phyloP scores from a whole-genome alignment of 2,329 filamentous ascomycete genomes.

The Metarhizium rileyi region DNA sequence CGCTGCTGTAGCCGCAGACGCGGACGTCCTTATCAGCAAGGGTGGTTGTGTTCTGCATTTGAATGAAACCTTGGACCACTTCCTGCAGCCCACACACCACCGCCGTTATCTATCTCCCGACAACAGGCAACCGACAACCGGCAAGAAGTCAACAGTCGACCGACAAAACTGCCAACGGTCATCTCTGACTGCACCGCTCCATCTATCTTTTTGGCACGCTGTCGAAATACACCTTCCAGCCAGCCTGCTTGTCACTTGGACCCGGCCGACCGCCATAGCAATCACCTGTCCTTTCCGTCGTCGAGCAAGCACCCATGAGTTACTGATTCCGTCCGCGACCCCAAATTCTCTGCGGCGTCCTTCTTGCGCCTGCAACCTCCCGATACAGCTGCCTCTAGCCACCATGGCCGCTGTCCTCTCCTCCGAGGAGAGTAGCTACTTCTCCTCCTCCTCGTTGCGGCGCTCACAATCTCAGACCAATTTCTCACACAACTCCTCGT shows the following conservation, averaged over 20 bases:
- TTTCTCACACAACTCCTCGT: conserved; percentile 34
- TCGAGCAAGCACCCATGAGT: neutral
- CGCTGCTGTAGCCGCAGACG: too few species aligned
- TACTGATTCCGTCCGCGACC: neutral
- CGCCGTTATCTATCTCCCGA: too few species aligned
- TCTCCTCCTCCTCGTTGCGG: conserved; percentile 42
- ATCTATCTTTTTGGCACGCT: neutral
- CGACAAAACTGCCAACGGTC: conserved; percentile 1
- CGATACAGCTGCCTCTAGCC: conserved; percentile 6
- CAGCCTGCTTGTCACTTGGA: too few species aligned
- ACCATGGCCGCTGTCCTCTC: conserved; percentile 47
- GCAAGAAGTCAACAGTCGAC: neutral
- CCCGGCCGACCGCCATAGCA: too few species aligned
- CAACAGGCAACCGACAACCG: too few species aligned
- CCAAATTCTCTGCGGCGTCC: neutral
- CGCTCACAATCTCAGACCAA: conserved; percentile 53
- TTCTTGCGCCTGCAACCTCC: neutral
- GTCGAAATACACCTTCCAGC: too few species aligned
- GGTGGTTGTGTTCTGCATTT: neutral
- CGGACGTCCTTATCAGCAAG: neutral
- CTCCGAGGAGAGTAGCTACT: conserved; percentile 48
- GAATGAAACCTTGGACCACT: neutral
- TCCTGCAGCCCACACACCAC: neutral
- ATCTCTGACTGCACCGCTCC: neutral
- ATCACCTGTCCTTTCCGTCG: neutral